Evolutionary conservation across 2,329 filamentous ascomycete genomes (phyloP).

Genomic region (Rhynchosporium graminicola): DNA sequence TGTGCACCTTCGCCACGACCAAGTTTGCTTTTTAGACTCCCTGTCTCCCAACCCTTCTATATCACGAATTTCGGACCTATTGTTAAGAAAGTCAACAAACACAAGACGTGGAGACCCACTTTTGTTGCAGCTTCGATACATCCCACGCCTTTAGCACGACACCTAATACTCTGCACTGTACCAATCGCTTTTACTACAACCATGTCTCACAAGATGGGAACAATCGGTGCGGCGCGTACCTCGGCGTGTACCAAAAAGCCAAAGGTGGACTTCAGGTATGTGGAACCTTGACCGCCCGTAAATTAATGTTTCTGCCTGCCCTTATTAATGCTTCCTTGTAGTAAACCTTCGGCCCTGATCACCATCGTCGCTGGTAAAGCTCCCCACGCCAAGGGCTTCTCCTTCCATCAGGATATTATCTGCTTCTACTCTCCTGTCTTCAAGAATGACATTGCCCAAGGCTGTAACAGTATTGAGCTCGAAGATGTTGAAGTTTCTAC

Average conservation of each 20-base stretch:
- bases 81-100: too few species aligned
- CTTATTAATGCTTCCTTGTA: neutral
- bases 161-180: too few species aligned
- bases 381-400: neutral
- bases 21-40: too few species aligned
- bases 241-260: neutral
- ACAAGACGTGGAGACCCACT: too few species aligned
- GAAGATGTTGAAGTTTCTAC: constrained; percentile 12
- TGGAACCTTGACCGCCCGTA: neutral
- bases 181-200: too few species aligned
- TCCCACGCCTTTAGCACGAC: too few species aligned
- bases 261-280: constrained; percentile 2
- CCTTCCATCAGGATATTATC: constrained; percentile 22
- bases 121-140: too few species aligned
- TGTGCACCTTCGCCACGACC: too few species aligned
- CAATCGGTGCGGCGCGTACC: too few species aligned
- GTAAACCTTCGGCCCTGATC: neutral
- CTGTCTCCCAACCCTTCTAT: too few species aligned
- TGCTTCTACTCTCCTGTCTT: constrained; percentile 22
- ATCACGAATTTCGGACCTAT: too few species aligned
- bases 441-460: constrained; percentile 4
- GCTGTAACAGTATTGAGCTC: constrained; percentile 8
- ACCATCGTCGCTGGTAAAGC: neutral
- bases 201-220: too few species aligned
- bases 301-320: neutral